Base-by-base conservation (phyloP, 2,329 filamentous ascomycete species). In the Monosporascus sp. region DNA sequence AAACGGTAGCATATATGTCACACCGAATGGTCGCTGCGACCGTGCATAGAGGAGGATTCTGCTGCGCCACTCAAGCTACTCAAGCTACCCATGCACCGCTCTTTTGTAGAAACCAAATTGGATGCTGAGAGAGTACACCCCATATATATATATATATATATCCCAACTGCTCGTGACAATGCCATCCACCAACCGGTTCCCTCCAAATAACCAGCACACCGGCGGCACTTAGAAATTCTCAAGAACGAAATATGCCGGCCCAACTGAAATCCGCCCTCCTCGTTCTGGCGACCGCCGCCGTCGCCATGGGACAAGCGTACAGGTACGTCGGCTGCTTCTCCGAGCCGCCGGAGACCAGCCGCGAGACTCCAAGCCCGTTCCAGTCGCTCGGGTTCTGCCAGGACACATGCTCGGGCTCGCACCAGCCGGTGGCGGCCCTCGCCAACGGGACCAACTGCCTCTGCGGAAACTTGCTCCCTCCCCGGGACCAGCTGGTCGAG, bases 401-500 rank as follows among this genome's bases (percentile, higher is more conserved):
- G 15, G 1, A 6, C 2, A 47, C 3, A 7, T 61, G 59, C 39
- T 2, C 1, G 5, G 5, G 3, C n/a, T 24, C 37, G 8, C n/a
- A 49, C 18, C 37, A 49, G 2, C 52, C 53, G 20, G 52, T 58
- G 8, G 17, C 54, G 1, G 59, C 48, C 8, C 24, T 60, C 17
- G 52, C 55, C 15, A 63, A 63, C 22, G 49, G 54, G 8, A 59
- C 56, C 14, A 44, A 50, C 17, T 63, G 61, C 47, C 51, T 61
- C 3, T 63, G 61, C 49, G 55, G 59, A 44, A 11, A 37, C 20
- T 7, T 22, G 8, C 17, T 53, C 6, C 60, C 59, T 24, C 51
- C 55, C 5, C 17, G 24, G 24, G 24, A 37, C 5, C 52, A 37
- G 7, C 8, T 37, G 5, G 60, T 57, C 15, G 54, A 49, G 4